These are phyloP conservation scores for Coemansia sp. DNA, from an alignment of 192 early-diverging fungal species.

Conservation along the genomic window DNA sequence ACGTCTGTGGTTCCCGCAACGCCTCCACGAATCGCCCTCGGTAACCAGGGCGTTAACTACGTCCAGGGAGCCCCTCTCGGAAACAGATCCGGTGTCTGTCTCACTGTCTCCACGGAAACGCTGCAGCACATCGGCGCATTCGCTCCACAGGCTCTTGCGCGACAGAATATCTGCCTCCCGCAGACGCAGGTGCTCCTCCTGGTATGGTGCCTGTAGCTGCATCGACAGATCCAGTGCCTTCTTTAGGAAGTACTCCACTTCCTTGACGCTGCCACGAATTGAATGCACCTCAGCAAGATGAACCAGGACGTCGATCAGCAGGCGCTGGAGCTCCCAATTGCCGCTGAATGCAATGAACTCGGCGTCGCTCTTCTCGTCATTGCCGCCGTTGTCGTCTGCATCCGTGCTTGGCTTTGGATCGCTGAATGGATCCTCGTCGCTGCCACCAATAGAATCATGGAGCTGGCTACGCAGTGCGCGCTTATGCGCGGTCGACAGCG, in stretches of 20 bases:
- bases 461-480: too few relatives aligned
- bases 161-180: conserved; percentile 24
- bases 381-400: background rate
- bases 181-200: conserved; percentile 10
- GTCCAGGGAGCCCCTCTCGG: too few relatives aligned
- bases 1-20: conserved; percentile 3
- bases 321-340: conserved; percentile 42
- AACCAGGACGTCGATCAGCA: conserved; percentile 23
- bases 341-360: conserved; percentile 21
- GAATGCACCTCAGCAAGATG: conserved; percentile 31
- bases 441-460: too few relatives aligned
- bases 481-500: conserved; percentile 9
- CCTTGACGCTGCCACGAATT: conserved; percentile 36
- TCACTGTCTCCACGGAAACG: background rate
- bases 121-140: conserved; percentile 10
- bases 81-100: too few relatives aligned
- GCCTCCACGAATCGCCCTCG: conserved; percentile 32
- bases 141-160: conserved; percentile 26
- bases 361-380: conserved; percentile 10
- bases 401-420: background rate
- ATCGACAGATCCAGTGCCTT: conserved; percentile 19
- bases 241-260: conserved; percentile 37
- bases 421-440: conserved; percentile 35
- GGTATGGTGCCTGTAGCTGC: conserved; percentile 15
- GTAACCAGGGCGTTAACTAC: conserved; percentile 10